A percentile compares a stretch with the other conserved stretches of the same genome.
Conservation (phyloP, 2,329 filamentous ascomycete species). For the Fonsecaea multimorphosa region DNA sequence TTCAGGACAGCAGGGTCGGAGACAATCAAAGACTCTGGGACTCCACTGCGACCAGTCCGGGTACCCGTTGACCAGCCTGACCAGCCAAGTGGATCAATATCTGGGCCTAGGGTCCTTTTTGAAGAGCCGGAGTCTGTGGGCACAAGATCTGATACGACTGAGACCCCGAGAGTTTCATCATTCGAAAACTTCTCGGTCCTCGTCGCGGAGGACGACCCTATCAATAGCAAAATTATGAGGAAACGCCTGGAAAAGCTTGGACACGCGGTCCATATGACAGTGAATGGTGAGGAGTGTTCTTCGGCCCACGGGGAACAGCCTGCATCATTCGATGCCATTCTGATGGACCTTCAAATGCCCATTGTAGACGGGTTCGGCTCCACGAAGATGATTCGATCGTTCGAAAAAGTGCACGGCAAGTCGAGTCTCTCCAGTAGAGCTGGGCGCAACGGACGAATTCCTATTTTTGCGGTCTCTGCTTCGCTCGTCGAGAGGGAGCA, state of each 20-base stretch:
- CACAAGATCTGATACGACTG: constrained; percentile 22
- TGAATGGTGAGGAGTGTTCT: constrained; percentile 86
- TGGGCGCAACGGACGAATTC: constrained; percentile 68
- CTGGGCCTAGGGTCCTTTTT: constrained; percentile 24
- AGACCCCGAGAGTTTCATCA: constrained; percentile 5
- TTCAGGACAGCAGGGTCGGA: constrained; percentile 39
- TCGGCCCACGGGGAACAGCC: constrained; percentile 69
- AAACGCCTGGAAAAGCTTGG: constrained; percentile 80
- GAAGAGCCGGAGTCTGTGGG: constrained; percentile 25
- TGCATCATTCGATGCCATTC: constrained; percentile 72
- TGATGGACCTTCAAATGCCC: constrained; percentile 97
- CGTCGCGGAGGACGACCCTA: constrained; percentile 85
- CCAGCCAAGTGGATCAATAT: constrained; percentile 5
- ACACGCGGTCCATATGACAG: constrained; percentile 72
- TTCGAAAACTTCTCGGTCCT: constrained; percentile 66
- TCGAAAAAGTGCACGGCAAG: constrained; percentile 64
- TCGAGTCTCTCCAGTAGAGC: constrained; percentile 65
- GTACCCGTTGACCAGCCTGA: constrained; percentile 40
- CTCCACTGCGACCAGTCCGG: constrained; percentile 44
- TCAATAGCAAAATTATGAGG: constrained; percentile 81
- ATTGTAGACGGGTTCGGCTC: constrained; percentile 84
- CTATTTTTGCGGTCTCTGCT: constrained; percentile 86
- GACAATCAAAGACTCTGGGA: constrained; percentile 45
- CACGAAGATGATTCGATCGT: constrained; percentile 80
- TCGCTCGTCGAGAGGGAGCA: constrained; percentile 74